These are phyloP conservation scores for Aspergillus unguis DNA, from an alignment of 2,329 filamentous ascomycete species.

Conservation along the genomic window DNA sequence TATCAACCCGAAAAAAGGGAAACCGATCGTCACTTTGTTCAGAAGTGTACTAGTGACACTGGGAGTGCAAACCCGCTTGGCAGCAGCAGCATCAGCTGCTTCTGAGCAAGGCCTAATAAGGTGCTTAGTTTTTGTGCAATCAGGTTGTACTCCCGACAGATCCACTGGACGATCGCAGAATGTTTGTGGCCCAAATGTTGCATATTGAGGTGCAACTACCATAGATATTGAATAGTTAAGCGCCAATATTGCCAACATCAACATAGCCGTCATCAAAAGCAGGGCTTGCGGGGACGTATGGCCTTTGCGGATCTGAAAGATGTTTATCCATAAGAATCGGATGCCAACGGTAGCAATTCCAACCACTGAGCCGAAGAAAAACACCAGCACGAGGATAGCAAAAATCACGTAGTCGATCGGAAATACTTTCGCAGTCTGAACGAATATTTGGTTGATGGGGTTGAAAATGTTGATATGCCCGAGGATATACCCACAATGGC, in stretches of 20 bases:
- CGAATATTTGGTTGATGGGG: constrained; percentile 85
- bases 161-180: constrained; percentile 71
- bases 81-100: constrained; percentile 64
- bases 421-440: constrained; percentile 77
- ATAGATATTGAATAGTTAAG: constrained; percentile 92
- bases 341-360: constrained; percentile 87
- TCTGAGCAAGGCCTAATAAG: constrained; percentile 82
- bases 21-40: constrained; percentile 88
- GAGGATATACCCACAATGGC: constrained; percentile 86
- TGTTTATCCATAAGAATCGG: constrained; percentile 89
- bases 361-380: constrained; percentile 84
- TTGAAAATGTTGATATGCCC: constrained; percentile 89
- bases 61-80: constrained; percentile 80
- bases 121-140: constrained; percentile 65
- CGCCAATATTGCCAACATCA: constrained; percentile 83
- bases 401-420: constrained; percentile 91
- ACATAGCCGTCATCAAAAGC: constrained; percentile 82
- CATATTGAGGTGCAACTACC: constrained; percentile 93
- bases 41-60: constrained; percentile 89
- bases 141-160: constrained; percentile 61
- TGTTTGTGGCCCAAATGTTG: constrained; percentile 89
- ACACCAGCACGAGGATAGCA: constrained; percentile 75
- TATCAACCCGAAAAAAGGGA: constrained; percentile 90
- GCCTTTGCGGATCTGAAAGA: constrained; percentile 87
- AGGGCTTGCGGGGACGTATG: constrained; percentile 89